Evolutionary conservation across 768 basidiomycete genomes (phyloP), one percentile per base, ranked within the genome.

Genomic region (Hygrocybe punicea): DNA sequence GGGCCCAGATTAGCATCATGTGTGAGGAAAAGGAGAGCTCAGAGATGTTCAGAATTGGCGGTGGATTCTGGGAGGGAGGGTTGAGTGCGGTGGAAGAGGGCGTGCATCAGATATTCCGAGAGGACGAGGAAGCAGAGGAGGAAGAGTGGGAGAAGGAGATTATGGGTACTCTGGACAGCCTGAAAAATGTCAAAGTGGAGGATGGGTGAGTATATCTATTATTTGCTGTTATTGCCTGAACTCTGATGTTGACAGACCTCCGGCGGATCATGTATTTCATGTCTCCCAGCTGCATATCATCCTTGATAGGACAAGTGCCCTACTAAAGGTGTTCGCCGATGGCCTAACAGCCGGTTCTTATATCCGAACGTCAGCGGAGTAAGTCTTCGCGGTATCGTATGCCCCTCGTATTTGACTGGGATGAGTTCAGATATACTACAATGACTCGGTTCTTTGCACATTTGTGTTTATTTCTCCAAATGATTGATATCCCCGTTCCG

Each of bases 391-490:
- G 56, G 13, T 24, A 45, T 56, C 17, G 11, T 24, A 33, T 17
- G 13, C 16, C 8, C 21, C 39, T 55, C 24, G n/a, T 16, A 36
- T 25, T 35, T 6, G 48, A 39, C 25, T 51, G 55, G 33, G 55
- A 52, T 49, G 23, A 49, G 16, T 58, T 53, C 36, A 90, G 88
- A 60, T 89, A 88, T 64, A 76, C 84, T 0, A 78, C 81, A 0
- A 80, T 91, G 78, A 84, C 83, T 45, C 86, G 94, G 3, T 99
- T 98, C 75, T 97, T 96, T 65, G 89, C 94, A 0, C 96, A 99
- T 66, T 75, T 98, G 21, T 92, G 92, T 61, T 84, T 98, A 29
- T 93, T 87, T 72, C 78, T 97, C 3, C 85, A 89, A 60, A 83
- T 93, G 73, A 89, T 97, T 35, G 87, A 88, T 50, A 73, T 87